Conservation (phyloP, 306 rosid genomes). For the Glycyrrhiza uralensis region DNA sequence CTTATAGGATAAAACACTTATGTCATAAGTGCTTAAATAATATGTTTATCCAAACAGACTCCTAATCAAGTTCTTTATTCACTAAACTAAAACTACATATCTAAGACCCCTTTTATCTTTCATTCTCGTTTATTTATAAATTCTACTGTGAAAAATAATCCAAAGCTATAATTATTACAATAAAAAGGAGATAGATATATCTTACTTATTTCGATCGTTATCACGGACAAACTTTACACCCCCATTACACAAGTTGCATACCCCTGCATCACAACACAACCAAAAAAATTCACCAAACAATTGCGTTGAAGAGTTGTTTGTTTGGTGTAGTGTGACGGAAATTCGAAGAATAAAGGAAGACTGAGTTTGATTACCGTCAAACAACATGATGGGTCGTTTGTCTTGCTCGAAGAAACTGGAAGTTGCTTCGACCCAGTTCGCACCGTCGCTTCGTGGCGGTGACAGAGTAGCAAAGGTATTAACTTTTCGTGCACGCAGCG, state of each 20-base stretch:
- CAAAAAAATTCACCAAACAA: neutral
- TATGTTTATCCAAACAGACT: too few relatives aligned
- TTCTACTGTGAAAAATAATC: neutral
- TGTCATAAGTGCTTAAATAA: too few relatives aligned
- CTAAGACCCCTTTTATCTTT: neutral
- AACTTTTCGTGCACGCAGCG: constrained; percentile 31
- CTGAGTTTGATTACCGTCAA: constrained; percentile 55
- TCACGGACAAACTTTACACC: constrained; percentile 87
- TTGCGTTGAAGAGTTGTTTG: neutral
- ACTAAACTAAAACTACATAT: neutral
- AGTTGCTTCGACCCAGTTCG: constrained; percentile 71
- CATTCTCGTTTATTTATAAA: neutral
- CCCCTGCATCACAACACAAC: constrained; percentile 48
- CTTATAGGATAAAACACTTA: too few relatives aligned
- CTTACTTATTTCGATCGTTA: constrained; percentile 67
- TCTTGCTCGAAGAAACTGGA: constrained; percentile 70
- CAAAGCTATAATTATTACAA: neutral
- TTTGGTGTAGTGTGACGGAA: neutral
- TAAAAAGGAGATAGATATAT: neutral
- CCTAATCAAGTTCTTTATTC: neutral
- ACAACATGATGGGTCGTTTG: constrained; percentile 85
- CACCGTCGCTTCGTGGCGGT: constrained; percentile 30
- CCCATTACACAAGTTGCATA: constrained; percentile 92
- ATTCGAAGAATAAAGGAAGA: neutral
- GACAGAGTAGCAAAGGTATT: constrained; percentile 50